phyloP scores from a whole-genome alignment of 345 rosid genomes.

The Anastatica hierochuntica region DNA sequence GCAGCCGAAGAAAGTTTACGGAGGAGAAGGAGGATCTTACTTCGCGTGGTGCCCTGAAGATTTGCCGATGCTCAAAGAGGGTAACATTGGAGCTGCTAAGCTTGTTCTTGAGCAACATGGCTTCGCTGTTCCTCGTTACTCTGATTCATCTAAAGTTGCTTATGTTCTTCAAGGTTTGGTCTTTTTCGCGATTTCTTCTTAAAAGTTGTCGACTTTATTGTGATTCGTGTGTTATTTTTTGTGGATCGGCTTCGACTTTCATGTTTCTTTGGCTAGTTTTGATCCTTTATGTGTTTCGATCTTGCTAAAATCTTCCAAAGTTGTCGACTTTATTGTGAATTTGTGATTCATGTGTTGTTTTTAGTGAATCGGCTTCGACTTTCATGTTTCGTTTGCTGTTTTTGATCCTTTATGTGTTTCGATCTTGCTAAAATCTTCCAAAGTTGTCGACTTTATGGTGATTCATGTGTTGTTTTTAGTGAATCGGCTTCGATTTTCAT shows the following conservation, averaged over 20 bases:
- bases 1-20: constrained; percentile 55
- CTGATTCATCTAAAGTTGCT: constrained; percentile 82
- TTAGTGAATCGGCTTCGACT: too few relatives aligned
- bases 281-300: not conserved
- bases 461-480: not conserved
- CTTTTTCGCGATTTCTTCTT: not conserved
- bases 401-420: not conserved
- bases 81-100: constrained; percentile 86
- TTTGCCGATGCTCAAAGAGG: constrained; percentile 63
- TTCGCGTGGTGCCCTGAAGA: constrained; percentile 66
- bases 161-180: constrained; percentile 77
- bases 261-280: too few relatives aligned
- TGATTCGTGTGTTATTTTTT: not conserved
- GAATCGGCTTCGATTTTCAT: too few relatives aligned
- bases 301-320: not conserved
- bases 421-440: not conserved
- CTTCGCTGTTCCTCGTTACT: constrained; percentile 76
- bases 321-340: not conserved
- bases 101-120: constrained; percentile 71
- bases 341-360: not conserved
- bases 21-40: constrained; percentile 75
- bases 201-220: not conserved
- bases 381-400: too few relatives aligned
- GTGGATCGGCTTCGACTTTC: too few relatives aligned
- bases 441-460: constrained; percentile 1